Conservation (phyloP, 1,284 basidiomycete genomes). For the Irpex sp. region DNA sequence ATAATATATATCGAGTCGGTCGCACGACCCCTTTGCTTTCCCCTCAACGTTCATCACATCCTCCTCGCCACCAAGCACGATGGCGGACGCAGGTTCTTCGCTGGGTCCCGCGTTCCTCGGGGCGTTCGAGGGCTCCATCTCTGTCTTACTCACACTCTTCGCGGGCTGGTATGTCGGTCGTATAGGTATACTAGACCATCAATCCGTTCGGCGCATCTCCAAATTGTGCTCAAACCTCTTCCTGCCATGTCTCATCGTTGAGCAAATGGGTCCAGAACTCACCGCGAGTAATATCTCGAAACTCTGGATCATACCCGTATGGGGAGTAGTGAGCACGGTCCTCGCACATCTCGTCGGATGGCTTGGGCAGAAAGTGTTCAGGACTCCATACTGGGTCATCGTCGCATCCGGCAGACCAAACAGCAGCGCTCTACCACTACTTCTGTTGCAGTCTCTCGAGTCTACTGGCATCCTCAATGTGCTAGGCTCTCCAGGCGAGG, state of each 20-base stretch:
- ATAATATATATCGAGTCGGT: not conserved
- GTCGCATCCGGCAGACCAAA: conserved; percentile 30
- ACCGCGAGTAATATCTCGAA: conserved; percentile 19
- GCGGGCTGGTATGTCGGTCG: conserved; percentile 25
- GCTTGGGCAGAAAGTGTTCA: conserved; percentile 20
- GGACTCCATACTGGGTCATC: conserved; percentile 28
- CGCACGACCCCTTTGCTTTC: not conserved
- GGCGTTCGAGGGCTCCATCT: conserved; percentile 28
- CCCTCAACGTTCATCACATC: not conserved
- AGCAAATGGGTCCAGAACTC: conserved; percentile 29
- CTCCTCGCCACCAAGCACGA: not conserved
- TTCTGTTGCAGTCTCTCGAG: conserved; percentile 26
- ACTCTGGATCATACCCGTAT: conserved; percentile 30
- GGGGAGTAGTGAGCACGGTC: conserved; percentile 26
- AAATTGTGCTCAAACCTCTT: conserved; percentile 28
- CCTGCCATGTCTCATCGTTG: conserved; percentile 30
- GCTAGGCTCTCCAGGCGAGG: conserved; percentile 19
- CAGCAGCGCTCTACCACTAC: conserved; percentile 29
- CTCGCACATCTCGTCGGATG: conserved; percentile 27
- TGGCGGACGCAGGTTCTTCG: conserved; percentile 13
- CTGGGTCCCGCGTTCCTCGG: conserved; percentile 24
- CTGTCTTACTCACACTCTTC: conserved; percentile 28
- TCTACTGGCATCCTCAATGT: conserved; percentile 25
- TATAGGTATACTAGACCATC: conserved; percentile 19
- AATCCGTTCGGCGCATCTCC: conserved; percentile 24